Base-by-base conservation (phyloP, 1,284 basidiomycete genomes). In the Tilletia caries region DNA sequence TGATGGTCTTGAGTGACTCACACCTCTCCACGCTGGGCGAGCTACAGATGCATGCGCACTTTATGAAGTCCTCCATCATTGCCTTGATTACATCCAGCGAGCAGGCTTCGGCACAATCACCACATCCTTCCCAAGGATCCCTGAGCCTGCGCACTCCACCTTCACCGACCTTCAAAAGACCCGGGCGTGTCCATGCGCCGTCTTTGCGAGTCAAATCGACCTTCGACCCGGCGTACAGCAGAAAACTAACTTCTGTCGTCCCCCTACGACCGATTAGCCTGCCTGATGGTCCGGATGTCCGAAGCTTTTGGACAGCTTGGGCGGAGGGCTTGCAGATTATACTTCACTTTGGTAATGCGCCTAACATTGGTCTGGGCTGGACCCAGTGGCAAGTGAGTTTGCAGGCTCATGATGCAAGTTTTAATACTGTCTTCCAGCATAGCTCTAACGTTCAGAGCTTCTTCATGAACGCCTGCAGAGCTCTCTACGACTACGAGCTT, bases 191-290 rank as follows among this genome's bases (percentile, higher is more conserved):
- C 71, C 71, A n/a, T 13, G 67, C 72, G 0, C 78, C 85, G 1
- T 83, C 84, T 23, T 89, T 90, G 1, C 84, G 86, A 0, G 89
- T 88, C 0, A 82, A 79, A 32, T 83, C 86, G 0, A 88, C 88
- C 0, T 91, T 93, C 69, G 91, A 91, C 79, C 88, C 90, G 3
- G 85, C 88, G 50, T 88, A 92, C 64, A 87, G 88, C 1, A 88
- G 91, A 5, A 86, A 87, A 64, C 85, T 94, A 0, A 89, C 89
- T 32, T 90, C 89, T 46, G 89, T 88, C 71, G 89, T 92, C 79
- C 92, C 92, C 0, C 87, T 91, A 6, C 88, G 89, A 18, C 84
- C 88, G 2, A 84, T 91, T 20, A 82, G 86, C 3, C 78, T 90
- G 0, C 88, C 88, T 0, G 74, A 85, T 1, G 84, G 87, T 58